Evolutionary conservation across 345 rosid species (phyloP).

Genomic region (Heritiera fomes): DNA sequence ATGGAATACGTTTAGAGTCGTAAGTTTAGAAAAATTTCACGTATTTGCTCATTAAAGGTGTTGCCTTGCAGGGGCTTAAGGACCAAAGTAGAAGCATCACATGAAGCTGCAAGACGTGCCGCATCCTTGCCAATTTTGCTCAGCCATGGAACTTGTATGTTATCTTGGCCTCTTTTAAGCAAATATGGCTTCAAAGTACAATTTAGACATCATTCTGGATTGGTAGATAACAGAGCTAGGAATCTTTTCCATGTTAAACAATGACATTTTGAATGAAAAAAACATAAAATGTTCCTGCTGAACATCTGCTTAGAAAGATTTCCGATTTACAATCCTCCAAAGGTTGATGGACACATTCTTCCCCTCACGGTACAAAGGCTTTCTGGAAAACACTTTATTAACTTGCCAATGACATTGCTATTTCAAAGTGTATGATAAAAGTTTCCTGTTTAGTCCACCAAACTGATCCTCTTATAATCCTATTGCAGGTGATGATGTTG

Average conservation of each 20-base stretch:
- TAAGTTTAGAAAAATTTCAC: conserved; percentile 7
- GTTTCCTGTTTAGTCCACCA: neutral
- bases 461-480: neutral
- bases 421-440: neutral
- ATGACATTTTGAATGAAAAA: neutral
- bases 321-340: neutral
- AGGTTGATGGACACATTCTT: neutral
- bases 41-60: conserved; percentile 6
- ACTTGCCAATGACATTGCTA: neutral
- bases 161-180: conserved; percentile 2
- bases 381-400: neutral
- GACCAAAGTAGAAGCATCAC: conserved; percentile 61
- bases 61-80: conserved; percentile 45
- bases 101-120: conserved; percentile 67
- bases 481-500: conserved; percentile 74
- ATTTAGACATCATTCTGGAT: too few species aligned
- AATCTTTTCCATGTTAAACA: neutral
- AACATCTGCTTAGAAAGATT: neutral
- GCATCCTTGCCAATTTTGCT: conserved; percentile 64
- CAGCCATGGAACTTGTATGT: conserved; percentile 66
- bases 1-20: neutral
- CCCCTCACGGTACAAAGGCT: neutral
- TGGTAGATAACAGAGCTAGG: too few species aligned
- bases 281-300: neutral
- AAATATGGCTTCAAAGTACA: neutral